These are phyloP conservation scores for Botryotinia convoluta DNA, from an alignment of 2,329 filamentous ascomycete species.

Conservation along the genomic window DNA sequence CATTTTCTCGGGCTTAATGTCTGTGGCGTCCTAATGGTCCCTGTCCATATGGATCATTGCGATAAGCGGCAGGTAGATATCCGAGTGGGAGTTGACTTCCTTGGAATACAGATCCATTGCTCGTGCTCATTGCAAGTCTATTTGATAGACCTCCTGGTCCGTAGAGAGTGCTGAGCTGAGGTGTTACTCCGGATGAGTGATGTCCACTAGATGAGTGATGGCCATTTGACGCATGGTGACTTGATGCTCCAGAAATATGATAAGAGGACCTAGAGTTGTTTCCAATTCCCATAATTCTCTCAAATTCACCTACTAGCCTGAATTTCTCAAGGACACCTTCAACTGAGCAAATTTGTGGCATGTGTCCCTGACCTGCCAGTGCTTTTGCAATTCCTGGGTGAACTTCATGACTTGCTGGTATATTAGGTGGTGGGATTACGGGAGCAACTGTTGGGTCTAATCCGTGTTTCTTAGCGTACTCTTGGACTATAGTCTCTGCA, in stretches of 20 bases:
- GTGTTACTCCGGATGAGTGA: neutral
- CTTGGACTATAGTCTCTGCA: neutral
- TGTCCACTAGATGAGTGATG: neutral
- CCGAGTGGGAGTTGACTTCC: neutral
- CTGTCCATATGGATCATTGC: neutral
- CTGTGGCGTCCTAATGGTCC: neutral
- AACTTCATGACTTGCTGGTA: neutral
- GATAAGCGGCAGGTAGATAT: neutral
- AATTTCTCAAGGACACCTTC: neutral
- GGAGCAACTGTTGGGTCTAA: neutral
- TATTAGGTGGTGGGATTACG: neutral
- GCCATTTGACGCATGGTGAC: neutral
- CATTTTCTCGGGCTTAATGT: neutral
- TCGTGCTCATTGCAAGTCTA: neutral
- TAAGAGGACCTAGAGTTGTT: neutral
- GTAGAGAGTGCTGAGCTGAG: neutral
- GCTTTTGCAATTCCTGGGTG: constrained; percentile 13
- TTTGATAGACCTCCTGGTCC: neutral
- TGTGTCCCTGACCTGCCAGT: neutral
- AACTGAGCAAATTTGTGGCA: neutral
- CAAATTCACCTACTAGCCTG: neutral
- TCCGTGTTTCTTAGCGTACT: neutral
- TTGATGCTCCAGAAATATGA: neutral
- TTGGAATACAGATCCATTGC: neutral
- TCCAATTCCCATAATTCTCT: neutral